phyloP scores from a whole-genome alignment of 768 basidiomycete species.

The Lepiota subincarnata region DNA sequence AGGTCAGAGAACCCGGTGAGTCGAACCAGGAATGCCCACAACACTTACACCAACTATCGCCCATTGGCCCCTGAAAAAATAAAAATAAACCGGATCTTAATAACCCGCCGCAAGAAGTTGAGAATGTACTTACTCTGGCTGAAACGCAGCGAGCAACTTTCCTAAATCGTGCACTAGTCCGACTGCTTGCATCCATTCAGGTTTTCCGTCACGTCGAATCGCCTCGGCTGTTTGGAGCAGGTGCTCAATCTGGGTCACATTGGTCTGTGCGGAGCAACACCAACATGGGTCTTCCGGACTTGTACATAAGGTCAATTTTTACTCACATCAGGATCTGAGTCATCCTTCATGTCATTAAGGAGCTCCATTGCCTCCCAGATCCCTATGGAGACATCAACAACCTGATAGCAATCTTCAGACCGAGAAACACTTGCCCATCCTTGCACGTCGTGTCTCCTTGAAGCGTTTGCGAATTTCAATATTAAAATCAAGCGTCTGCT shows the following conservation, averaged over 20 bases:
- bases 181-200: constrained; percentile 90
- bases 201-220: constrained; percentile 79
- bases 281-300: constrained; percentile 16
- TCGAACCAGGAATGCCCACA: constrained; percentile 6
- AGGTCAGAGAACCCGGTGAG: constrained; percentile 11
- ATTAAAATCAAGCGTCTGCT: constrained; percentile 86
- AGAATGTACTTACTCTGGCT: constrained; percentile 41
- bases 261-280: constrained; percentile 44
- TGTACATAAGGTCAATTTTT: background rate
- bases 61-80: constrained; percentile 78
- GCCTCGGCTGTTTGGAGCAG: constrained; percentile 91
- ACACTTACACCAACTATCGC: constrained; percentile 81
- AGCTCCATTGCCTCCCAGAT: constrained; percentile 86
- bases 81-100: background rate
- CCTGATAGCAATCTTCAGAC: constrained; percentile 31
- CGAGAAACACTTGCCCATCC: constrained; percentile 5
- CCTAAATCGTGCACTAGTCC: constrained; percentile 91
- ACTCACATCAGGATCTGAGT: constrained; percentile 84
- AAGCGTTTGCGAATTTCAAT: constrained; percentile 53
- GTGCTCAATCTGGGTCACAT: constrained; percentile 84
- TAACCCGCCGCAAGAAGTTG: background rate
- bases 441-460: background rate
- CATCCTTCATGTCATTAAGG: constrained; percentile 84
- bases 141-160: constrained; percentile 81
- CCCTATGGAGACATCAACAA: constrained; percentile 71